A percentile compares a stretch with the other conserved stretches of the same genome.
phyloP scores from a whole-genome alignment of 2,329 filamentous ascomycete species.

The Diaporthe batatas region DNA sequence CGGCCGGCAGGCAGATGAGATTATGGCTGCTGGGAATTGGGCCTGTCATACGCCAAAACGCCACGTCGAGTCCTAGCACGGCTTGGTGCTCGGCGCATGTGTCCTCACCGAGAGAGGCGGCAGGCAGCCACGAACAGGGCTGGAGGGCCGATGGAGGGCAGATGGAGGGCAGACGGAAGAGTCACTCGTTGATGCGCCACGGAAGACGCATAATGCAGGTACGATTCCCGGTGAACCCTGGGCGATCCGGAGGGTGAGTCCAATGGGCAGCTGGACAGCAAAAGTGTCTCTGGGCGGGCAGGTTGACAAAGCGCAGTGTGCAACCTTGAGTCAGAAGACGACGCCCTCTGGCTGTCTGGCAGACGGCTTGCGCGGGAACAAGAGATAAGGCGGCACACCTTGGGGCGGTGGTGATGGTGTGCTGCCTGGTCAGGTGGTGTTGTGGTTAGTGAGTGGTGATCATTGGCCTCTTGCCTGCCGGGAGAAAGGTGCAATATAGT shows the following conservation, averaged over 20 bases:
- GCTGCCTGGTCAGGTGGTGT: slow-evolving; percentile 40
- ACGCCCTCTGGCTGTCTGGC: slow-evolving; percentile 7
- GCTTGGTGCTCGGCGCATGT: background rate
- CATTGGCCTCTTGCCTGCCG: slow-evolving; percentile 36
- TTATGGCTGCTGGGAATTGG: background rate
- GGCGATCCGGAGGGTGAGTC: slow-evolving; percentile 32
- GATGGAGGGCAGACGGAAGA: slow-evolving; percentile 1
- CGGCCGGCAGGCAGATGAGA: slow-evolving; percentile 22
- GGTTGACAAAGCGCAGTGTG: slow-evolving; percentile 19
- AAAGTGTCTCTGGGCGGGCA: background rate
- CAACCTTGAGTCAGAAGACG: slow-evolving; percentile 37
- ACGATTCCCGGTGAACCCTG: slow-evolving; percentile 31
- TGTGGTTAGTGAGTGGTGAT: slow-evolving; percentile 16
- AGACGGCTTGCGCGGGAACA: slow-evolving; percentile 40
- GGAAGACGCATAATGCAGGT: slow-evolving; percentile 42
- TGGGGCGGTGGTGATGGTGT: slow-evolving; percentile 38
- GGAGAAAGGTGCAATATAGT: background rate
- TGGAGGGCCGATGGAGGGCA: too few relatives aligned
- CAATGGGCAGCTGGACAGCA: slow-evolving; percentile 26
- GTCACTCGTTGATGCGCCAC: slow-evolving; percentile 40
- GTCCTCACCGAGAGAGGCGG: slow-evolving; percentile 10
- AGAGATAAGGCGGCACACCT: slow-evolving; percentile 15
- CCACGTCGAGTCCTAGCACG: slow-evolving; percentile 15
- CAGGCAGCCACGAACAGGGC: slow-evolving; percentile 32
- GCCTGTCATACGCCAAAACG: slow-evolving; percentile 13